Base-by-base conservation (phyloP, 2,329 filamentous ascomycete genomes). In the Fusarium floridanum region DNA sequence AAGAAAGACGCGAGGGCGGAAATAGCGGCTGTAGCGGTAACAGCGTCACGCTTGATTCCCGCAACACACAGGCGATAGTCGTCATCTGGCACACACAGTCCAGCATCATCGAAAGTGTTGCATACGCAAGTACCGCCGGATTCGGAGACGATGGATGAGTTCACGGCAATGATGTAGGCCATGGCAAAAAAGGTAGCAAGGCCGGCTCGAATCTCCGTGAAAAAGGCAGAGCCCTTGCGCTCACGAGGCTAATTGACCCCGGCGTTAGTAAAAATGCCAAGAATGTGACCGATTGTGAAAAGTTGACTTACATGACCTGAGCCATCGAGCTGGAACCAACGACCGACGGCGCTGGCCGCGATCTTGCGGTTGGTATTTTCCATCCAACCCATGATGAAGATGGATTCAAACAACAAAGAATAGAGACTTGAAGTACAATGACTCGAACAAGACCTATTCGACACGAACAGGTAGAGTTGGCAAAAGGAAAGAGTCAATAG, bases 1-100 rank as follows among this genome's bases (percentile, higher is more conserved):
- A 88, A 92, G 82, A 97, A 95, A n/a, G 91, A 92, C 4, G 93
- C 90, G 56, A 97, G 84, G 29, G 94, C 93, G 16, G 94, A 89
- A 74, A 97, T 95, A 64, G 94, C 94, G 53, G 95, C 94, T 6
- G 95, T 97, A 12, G 93, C 94, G 8, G 95, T 97, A 64, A 97
- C 92, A 43, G 95, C 84, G 80, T 97, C 95, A 36, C 94, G 91
- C 82, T 93, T 93, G 80, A 96, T 81, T 72, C 88, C 88, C 77
- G 87, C 82, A 73, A 86, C 83, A 80, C 93, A 95, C n/a, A 92
- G 83, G 71, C 88, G 80, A 76, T 95, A 95, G 24, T 88, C 88
- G 6, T 85, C 78, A 79, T 93, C 86, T 55, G 71, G 71, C 45
- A 78, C 75, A 81, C 91, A 93, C 12, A 85, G 43, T 2, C 71